Percentiles rank a stretch among this genome's conserved stretches.
phyloP scores from a whole-genome alignment of 495 filamentous ascomycete species.

The Annulohypoxylon nitens region DNA sequence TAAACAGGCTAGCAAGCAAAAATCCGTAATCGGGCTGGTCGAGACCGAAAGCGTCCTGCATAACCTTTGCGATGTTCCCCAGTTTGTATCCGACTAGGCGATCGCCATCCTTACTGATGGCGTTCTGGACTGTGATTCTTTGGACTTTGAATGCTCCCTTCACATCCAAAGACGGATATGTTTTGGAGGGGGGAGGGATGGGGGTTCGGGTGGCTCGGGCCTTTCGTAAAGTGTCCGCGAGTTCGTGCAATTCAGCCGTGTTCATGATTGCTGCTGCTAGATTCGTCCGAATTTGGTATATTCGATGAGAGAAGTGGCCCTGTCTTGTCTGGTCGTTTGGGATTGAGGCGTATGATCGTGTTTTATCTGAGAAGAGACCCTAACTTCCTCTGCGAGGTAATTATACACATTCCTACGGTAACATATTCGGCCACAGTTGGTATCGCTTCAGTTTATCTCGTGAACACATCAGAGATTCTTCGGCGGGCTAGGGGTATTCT shows the following conservation, averaged over 20 bases:
- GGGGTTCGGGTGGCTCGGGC: conserved; percentile 1
- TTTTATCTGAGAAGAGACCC: not conserved
- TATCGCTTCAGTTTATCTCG: not conserved
- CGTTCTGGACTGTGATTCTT: conserved; percentile 15
- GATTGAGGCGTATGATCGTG: not conserved
- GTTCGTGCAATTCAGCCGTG: not conserved
- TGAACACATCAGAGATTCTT: not conserved
- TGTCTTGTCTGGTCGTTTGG: not conserved
- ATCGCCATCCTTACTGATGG: conserved; percentile 10
- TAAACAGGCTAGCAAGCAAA: conserved; percentile 11
- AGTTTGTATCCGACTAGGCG: conserved; percentile 14
- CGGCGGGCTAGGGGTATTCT: not conserved
- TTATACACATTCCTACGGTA: not conserved
- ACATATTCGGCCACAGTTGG: not conserved
- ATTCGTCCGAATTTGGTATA: not conserved
- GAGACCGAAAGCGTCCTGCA: conserved; percentile 17
- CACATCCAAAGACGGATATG: conserved; percentile 6
- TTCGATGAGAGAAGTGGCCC: not conserved
- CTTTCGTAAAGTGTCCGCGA: conserved; percentile 5
- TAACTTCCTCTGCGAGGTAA: not conserved
- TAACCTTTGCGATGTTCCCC: conserved; percentile 15
- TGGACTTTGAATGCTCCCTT: conserved; percentile 12
- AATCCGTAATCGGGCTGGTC: conserved; percentile 20
- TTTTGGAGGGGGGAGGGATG: conserved; percentile 11
- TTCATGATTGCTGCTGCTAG: not conserved